Conservation (phyloP, 2,329 filamentous ascomycete genomes). For the Alternaria sp. region DNA sequence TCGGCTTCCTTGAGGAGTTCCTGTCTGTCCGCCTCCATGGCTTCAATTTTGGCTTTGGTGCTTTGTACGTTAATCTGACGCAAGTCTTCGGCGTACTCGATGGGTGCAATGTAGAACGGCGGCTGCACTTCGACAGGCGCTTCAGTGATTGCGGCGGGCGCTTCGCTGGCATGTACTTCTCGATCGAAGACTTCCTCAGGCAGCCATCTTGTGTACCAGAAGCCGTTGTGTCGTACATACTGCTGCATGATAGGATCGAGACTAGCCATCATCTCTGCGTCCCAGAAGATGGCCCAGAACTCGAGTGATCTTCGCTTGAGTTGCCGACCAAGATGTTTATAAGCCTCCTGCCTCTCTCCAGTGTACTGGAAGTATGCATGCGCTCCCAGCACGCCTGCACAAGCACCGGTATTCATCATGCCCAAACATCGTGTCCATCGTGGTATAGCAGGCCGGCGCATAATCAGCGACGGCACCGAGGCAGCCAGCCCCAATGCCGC, state of each 20-base stretch:
- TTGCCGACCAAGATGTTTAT: slow-evolving; percentile 23
- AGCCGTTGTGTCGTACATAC: slow-evolving; percentile 37
- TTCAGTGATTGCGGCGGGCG: not conserved
- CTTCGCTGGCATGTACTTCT: slow-evolving; percentile 10
- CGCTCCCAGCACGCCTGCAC: slow-evolving; percentile 29
- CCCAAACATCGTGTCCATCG: slow-evolving; percentile 35
- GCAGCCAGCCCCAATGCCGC: slow-evolving; percentile 34
- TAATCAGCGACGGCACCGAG: slow-evolving; percentile 31
- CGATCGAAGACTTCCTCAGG: slow-evolving; percentile 26
- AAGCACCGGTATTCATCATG: slow-evolving; percentile 37
- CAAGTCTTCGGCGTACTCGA: slow-evolving; percentile 34
- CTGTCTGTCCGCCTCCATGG: slow-evolving; percentile 23
- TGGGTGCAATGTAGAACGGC: slow-evolving; percentile 28
- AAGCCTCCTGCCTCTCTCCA: slow-evolving; percentile 37
- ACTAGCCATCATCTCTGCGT: slow-evolving; percentile 34
- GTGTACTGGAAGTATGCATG: slow-evolving; percentile 40
- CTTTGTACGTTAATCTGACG: slow-evolving; percentile 20
- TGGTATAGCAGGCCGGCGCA: slow-evolving; percentile 30
- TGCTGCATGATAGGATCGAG: slow-evolving; percentile 35
- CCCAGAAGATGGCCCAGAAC: slow-evolving; percentile 37
- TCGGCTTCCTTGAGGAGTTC: slow-evolving; percentile 31
- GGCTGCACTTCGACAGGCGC: slow-evolving; percentile 7
- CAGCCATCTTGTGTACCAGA: slow-evolving; percentile 35
- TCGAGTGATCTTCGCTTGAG: slow-evolving; percentile 30
- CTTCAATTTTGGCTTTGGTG: slow-evolving; percentile 18